Evolutionary conservation across 805 yeast genomes (phyloP).

Genomic region (Yarrowia keelungensis): DNA sequence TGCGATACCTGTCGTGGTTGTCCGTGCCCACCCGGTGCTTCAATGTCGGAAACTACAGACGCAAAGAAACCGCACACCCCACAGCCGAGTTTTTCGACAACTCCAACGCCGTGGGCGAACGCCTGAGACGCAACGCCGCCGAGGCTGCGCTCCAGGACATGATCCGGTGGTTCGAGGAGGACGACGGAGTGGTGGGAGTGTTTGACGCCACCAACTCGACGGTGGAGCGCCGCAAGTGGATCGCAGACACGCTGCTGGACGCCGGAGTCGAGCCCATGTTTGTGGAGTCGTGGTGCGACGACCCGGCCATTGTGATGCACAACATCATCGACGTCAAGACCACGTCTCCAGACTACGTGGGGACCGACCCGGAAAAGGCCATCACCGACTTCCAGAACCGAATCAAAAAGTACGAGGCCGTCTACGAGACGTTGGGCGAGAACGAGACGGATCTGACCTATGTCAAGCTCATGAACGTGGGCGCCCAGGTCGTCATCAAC

Average conservation of each 20-base stretch:
- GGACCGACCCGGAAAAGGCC: conserved; percentile 74
- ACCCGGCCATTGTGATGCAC: conserved; percentile 74
- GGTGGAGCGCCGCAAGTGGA: conserved; percentile 67
- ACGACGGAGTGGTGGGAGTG: conserved; percentile 87
- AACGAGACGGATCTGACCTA: conserved; percentile 68
- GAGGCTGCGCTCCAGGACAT: conserved; percentile 75
- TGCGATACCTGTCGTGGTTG: conserved; percentile 90
- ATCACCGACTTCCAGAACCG: conserved; percentile 73
- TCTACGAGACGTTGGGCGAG: conserved; percentile 77
- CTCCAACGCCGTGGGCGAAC: conserved; percentile 66
- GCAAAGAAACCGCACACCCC: conserved; percentile 66
- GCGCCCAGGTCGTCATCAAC: conserved; percentile 86
- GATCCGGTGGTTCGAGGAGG: conserved; percentile 83
- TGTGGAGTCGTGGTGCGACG: conserved; percentile 90
- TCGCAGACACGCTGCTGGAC: conserved; percentile 55
- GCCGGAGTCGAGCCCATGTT: conserved; percentile 86
- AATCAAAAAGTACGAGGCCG: conserved; percentile 73
- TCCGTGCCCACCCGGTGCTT: conserved; percentile 86
- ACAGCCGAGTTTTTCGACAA: conserved; percentile 81
- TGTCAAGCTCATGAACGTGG: conserved; percentile 85
- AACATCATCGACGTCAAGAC: conserved; percentile 88
- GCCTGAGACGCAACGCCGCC: conserved; percentile 72
- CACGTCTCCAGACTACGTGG: conserved; percentile 80
- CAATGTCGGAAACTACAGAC: conserved; percentile 86
- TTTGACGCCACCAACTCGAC: conserved; percentile 94